Base-by-base conservation (phyloP, 2,329 filamentous ascomycete species). In the Gyromitra esculenta region DNA sequence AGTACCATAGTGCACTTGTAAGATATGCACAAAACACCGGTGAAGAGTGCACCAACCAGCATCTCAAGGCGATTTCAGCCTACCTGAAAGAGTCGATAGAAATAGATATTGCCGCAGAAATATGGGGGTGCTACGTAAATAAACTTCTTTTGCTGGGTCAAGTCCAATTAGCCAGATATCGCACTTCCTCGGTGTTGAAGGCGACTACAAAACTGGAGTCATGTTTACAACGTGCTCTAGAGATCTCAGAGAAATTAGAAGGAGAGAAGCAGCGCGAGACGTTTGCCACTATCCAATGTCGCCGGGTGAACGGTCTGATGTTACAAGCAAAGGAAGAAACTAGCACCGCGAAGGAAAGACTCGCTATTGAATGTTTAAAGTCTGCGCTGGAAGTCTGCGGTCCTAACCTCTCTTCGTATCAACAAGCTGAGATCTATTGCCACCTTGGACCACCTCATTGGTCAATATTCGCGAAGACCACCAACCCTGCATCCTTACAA, bases 101-200 rank as follows among this genome's bases (percentile, higher is more conserved):
- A 11, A 54, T 15, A n/a, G 63, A 66, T 25, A 13, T 41, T 9
- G 18, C 45, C 18, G 31, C 63, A 6, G 35, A 25, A n/a, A 0
- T 54, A 6, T 66, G 63, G 63, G 41, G 37, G 9, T 25, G 8
- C 11, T 66, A 48, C 18, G 63, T 25, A 25, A 45, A 66, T 37
- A 66, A 66, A 31, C n/a, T 66, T 41, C n/a, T 66, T 18, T 21
- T 66, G n/a, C 43, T 54, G 7, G 8, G 43, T 9, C 35, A 66
- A 31, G 63, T 54, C 5, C 45, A 66, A 41, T 54, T 39, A 8
- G 11, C 5, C 31, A 66, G 45, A 15, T 41, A 66, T 41, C 63
- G 35, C 11, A 15, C 8, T 5, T 13, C n/a, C 18, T 66, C 48
- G 6, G 48, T 15, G 6, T 15, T n/a, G 18, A 9, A 25, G 18